Evolutionary conservation across 345 rosid species (phyloP).

Genomic region (Brassica napus): DNA sequence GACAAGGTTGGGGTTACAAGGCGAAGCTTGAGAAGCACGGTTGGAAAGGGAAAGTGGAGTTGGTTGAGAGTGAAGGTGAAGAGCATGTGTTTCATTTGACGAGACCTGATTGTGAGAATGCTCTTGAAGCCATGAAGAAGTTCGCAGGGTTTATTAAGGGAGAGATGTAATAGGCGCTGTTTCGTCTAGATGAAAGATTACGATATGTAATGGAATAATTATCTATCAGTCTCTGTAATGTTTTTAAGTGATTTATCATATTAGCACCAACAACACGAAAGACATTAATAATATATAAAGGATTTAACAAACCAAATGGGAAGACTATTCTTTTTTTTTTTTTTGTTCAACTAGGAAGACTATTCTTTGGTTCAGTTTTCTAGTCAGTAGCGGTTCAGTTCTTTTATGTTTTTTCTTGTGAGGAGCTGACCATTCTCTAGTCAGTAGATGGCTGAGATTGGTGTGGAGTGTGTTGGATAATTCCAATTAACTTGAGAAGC

Average conservation of each 20-base stretch:
- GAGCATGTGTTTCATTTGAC: slow-evolving; percentile 52
- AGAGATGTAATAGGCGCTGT: neutral
- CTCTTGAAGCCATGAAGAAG: slow-evolving; percentile 31
- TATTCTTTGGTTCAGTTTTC: neutral
- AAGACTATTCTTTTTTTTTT: too few species aligned
- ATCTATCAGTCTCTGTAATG: neutral
- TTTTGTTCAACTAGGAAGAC: too few species aligned
- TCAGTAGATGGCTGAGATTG: neutral
- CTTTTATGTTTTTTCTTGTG: neutral
- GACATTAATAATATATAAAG: too few species aligned
- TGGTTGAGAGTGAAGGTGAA: slow-evolving; percentile 49
- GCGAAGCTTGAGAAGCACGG: slow-evolving; percentile 46
- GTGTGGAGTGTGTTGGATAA: neutral
- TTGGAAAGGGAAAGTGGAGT: slow-evolving; percentile 48
- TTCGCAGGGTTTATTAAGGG: slow-evolving; percentile 36
- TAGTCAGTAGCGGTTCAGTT: neutral
- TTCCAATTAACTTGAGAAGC: too few species aligned
- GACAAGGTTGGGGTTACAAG: slow-evolving; percentile 50
- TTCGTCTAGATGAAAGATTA: neutral
- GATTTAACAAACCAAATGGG: too few species aligned
- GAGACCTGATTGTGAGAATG: slow-evolving; percentile 40
- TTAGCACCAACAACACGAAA: too few species aligned
- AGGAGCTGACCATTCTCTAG: neutral
- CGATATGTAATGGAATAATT: neutral
- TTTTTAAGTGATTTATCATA: neutral